A percentile compares a stretch with the other conserved stretches of the same genome.
phyloP scores from a whole-genome alignment of 2,329 filamentous ascomycete genomes.

The Ambrosiella xylebori region DNA sequence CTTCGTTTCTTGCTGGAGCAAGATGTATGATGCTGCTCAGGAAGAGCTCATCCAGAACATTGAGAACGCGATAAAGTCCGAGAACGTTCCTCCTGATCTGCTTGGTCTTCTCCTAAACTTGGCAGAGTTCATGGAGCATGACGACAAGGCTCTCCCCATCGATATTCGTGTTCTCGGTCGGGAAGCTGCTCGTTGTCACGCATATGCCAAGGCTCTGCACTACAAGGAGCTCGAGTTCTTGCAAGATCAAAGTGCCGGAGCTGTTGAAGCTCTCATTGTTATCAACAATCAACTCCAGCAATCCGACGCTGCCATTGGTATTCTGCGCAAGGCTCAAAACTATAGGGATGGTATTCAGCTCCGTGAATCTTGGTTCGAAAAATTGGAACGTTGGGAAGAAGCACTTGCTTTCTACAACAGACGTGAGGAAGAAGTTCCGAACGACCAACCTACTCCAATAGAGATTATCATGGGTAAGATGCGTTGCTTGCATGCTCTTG shows the following conservation, averaged over 20 bases:
- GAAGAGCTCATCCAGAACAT: constrained; percentile 93
- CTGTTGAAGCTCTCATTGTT: constrained; percentile 91
- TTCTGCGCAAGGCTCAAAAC: constrained; percentile 83
- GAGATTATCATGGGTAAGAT: constrained; percentile 99
- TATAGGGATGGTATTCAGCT: constrained; percentile 88
- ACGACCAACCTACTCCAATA: constrained; percentile 45
- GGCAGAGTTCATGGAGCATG: constrained; percentile 99
- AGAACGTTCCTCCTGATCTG: constrained; percentile 90
- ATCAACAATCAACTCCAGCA: constrained; percentile 99
- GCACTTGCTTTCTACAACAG: constrained; percentile 82
- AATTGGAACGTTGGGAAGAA: constrained; percentile 95
- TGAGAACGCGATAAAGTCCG: constrained; percentile 84
- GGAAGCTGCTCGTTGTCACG: constrained; percentile 91
- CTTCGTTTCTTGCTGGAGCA: constrained; percentile 97
- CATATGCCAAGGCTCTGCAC: constrained; percentile 92
- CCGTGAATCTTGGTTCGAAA: constrained; percentile 98
- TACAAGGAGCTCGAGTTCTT: constrained; percentile 99
- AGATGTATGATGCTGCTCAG: constrained; percentile 90
- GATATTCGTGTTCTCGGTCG: constrained; percentile 88
- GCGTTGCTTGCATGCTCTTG: constrained; percentile 90
- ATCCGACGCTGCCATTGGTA: constrained; percentile 95
- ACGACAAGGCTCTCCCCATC: constrained; percentile 94
- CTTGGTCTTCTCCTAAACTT: constrained; percentile 86
- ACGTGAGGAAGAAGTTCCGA: constrained; percentile 27
- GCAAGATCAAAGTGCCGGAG: constrained; percentile 87